These are phyloP conservation scores for Aspergillus pseudoterreus DNA, from an alignment of 2,329 filamentous ascomycete genomes.

Conservation along the genomic window DNA sequence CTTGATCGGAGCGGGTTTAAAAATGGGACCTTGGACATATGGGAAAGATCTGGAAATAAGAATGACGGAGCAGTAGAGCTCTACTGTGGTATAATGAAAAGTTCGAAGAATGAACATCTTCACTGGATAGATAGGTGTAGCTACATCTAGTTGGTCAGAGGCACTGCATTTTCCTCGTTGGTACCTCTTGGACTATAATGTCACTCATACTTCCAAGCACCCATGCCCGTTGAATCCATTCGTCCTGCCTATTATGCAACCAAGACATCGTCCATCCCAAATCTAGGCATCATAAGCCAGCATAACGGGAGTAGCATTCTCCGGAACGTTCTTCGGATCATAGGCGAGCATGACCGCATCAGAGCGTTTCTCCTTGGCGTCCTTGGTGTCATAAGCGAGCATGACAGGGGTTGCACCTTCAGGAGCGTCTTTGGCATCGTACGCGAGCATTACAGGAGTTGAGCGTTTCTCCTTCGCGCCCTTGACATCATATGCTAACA, in stretches of 20 bases:
- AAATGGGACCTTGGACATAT: slow-evolving; percentile 22
- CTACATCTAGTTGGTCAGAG: too few species aligned
- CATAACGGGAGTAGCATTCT: neutral
- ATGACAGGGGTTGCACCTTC: neutral
- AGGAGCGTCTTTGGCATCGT: neutral
- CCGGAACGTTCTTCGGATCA: neutral
- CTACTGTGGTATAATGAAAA: slow-evolving; percentile 16
- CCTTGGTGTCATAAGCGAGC: neutral
- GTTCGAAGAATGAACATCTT: neutral
- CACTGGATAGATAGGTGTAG: too few species aligned
- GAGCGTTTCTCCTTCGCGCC: neutral
- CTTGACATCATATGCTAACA: neutral
- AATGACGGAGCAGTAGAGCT: slow-evolving; percentile 15
- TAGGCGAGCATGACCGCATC: neutral
- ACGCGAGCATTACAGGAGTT: neutral
- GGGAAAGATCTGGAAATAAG: slow-evolving; percentile 19
- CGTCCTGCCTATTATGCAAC: too few species aligned
- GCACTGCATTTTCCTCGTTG: too few species aligned
- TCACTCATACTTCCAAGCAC: too few species aligned
- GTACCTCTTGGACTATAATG: too few species aligned
- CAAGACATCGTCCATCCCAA: too few species aligned
- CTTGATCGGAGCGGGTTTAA: slow-evolving; percentile 16
- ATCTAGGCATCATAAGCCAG: neutral
- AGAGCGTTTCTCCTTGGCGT: neutral
- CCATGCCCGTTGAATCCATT: too few species aligned